phyloP scores from a whole-genome alignment of 179 eudicot species.

The Beta corolliflora region DNA sequence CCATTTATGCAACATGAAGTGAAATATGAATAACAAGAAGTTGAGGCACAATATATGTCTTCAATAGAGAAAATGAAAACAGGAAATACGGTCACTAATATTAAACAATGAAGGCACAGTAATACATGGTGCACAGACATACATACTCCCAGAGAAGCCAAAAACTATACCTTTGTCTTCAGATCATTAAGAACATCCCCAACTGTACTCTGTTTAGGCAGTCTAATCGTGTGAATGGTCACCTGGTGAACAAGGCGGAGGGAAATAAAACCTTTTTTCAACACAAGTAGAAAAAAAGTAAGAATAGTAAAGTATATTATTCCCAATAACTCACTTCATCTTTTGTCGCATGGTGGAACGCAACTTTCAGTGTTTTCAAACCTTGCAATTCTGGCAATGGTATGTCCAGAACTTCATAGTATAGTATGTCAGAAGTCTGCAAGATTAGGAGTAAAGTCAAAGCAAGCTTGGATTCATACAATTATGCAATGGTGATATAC shows the following conservation, averaged over 20 bases:
- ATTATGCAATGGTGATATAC: background rate
- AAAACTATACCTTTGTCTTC: constrained; percentile 62
- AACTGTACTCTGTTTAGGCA: constrained; percentile 88
- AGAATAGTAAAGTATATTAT: background rate
- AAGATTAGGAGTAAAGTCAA: background rate
- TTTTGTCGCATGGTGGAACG: constrained; percentile 68
- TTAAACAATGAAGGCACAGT: background rate
- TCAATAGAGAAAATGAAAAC: background rate
- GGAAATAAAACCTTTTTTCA: background rate
- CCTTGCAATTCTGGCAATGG: constrained; percentile 92
- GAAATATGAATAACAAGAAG: background rate
- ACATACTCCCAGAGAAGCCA: constrained; percentile 4
- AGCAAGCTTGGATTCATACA: background rate
- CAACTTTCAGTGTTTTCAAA: constrained; percentile 73
- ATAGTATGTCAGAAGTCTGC: constrained; percentile 79
- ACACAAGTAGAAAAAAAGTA: background rate
- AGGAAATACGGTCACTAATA: background rate
- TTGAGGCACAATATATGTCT: background rate
- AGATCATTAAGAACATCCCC: constrained; percentile 80
- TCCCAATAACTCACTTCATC: constrained; percentile 56
- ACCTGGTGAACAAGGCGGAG: constrained; percentile 43
- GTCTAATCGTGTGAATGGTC: constrained; percentile 60
- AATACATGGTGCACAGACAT: background rate
- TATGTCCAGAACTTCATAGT: constrained; percentile 86
- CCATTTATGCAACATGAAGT: background rate